These are phyloP conservation scores for Pythium pectinolyticum DNA, from an alignment of 352 stramenopile species.

Conservation along the genomic window DNA sequence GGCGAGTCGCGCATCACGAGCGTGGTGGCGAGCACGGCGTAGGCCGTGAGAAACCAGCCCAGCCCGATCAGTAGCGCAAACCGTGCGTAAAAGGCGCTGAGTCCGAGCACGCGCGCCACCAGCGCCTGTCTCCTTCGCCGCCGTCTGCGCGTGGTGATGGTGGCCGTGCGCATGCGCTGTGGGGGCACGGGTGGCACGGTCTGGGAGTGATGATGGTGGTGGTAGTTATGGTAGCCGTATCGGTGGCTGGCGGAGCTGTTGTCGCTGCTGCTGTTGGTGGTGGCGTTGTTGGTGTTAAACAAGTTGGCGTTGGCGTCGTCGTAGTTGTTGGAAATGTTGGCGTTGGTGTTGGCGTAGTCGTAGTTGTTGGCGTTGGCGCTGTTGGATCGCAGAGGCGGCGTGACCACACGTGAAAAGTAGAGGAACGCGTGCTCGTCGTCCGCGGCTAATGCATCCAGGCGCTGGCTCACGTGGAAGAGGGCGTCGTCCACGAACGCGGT, in stretches of 20 bases:
- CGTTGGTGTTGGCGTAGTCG: neutral
- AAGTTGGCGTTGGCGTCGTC: neutral
- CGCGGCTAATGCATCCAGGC: constrained; percentile 27
- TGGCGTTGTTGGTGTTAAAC: neutral
- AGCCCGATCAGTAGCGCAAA: constrained; percentile 9
- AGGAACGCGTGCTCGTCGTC: constrained; percentile 28
- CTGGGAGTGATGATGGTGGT: neutral
- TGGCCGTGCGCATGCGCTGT: constrained; percentile 1
- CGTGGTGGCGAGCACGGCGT: constrained; percentile 1
- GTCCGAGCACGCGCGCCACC: neutral
- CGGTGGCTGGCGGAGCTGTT: no score
- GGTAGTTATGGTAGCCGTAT: no score
- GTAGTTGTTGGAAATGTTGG: neutral
- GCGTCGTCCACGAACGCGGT: constrained; percentile 17
- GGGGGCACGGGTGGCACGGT: neutral
- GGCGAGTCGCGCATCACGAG: constrained; percentile 3
- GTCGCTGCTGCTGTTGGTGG: constrained; percentile 2
- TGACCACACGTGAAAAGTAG: constrained; percentile 22
- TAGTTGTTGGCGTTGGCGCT: neutral
- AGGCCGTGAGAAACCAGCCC: constrained; percentile 15
- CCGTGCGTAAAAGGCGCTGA: constrained; percentile 24
- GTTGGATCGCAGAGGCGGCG: neutral
- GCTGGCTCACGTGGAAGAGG: constrained; percentile 31
- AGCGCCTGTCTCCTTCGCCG: constrained; percentile 2
- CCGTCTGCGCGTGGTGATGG: constrained; percentile 12